Evolutionary conservation across 164 flowering plant species (phyloP).

Genomic region (Vitis labrusca): DNA sequence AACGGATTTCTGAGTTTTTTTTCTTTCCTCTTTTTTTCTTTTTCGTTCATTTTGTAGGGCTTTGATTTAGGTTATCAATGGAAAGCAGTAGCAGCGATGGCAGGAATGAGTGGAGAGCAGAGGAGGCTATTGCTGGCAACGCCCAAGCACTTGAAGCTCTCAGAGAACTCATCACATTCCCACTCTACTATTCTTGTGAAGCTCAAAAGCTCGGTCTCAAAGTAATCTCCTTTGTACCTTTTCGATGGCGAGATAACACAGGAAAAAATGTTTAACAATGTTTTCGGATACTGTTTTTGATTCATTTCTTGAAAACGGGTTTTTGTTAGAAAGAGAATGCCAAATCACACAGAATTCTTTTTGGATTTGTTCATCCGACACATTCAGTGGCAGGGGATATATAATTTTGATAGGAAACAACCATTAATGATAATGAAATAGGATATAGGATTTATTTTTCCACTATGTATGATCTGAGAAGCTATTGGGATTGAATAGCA

Average conservation of each 20-base stretch:
- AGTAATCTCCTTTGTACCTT: constrained; percentile 24
- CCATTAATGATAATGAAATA: no score
- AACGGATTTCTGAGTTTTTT: background rate
- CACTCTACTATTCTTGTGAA: constrained; percentile 50
- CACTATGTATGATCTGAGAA: no score
- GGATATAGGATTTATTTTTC: no score
- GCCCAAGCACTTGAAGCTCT: constrained; percentile 68
- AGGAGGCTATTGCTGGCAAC: constrained; percentile 81
- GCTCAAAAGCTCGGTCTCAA: constrained; percentile 65
- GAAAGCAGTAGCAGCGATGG: constrained; percentile 8
- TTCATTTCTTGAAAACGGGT: background rate
- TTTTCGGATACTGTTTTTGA: no score
- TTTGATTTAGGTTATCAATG: constrained; percentile 10
- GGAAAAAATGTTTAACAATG: background rate
- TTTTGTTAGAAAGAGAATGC: no score
- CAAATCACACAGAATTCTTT: no score
- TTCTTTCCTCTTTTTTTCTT: background rate
- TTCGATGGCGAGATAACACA: no score
- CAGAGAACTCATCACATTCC: constrained; percentile 75
- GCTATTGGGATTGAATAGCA: no score
- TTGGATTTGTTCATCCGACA: background rate
- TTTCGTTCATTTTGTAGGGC: background rate
- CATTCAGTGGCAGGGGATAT: no score
- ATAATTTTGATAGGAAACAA: no score
- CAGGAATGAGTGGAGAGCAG: constrained; percentile 52